phyloP scores from a whole-genome alignment of 2,329 filamentous ascomycete genomes.

The Trichoderma aggressivum region DNA sequence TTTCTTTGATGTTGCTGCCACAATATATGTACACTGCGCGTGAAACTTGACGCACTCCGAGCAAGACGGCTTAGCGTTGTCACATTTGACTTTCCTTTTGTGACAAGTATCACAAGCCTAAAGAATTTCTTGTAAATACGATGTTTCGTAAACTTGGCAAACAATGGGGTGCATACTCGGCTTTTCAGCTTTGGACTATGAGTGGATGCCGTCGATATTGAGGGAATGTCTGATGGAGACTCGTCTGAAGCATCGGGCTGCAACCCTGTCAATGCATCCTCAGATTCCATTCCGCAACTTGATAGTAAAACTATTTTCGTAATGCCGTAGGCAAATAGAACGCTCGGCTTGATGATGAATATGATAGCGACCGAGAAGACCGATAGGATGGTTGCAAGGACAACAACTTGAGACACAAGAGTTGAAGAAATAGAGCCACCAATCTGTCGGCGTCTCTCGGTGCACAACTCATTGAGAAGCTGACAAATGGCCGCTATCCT shows the following conservation, averaged over 20 bases:
- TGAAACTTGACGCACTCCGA: not conserved
- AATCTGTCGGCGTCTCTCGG: conserved; percentile 2
- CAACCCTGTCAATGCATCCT: not conserved
- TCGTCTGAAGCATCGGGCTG: not conserved
- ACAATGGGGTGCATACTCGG: not conserved
- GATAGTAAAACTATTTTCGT: too few relatives aligned
- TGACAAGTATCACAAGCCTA: conserved; percentile 4
- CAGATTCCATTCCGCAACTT: not conserved
- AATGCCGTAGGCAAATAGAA: not conserved
- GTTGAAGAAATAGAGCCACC: not conserved
- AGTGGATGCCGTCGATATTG: not conserved
- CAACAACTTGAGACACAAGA: not conserved
- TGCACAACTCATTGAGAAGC: not conserved
- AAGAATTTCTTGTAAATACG: not conserved
- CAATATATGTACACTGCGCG: not conserved
- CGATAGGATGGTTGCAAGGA: not conserved
- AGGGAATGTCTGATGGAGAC: not conserved
- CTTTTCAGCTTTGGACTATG: not conserved
- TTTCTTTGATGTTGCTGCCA: not conserved
- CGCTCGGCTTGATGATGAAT: not conserved
- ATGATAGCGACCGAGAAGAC: not conserved
- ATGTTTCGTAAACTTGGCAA: not conserved
- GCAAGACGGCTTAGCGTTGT: not conserved
- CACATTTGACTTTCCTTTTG: conserved; percentile 8
- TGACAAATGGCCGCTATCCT: not conserved